Base-by-base conservation (phyloP, 495 filamentous ascomycete genomes). In the Lichina pygmaea region DNA sequence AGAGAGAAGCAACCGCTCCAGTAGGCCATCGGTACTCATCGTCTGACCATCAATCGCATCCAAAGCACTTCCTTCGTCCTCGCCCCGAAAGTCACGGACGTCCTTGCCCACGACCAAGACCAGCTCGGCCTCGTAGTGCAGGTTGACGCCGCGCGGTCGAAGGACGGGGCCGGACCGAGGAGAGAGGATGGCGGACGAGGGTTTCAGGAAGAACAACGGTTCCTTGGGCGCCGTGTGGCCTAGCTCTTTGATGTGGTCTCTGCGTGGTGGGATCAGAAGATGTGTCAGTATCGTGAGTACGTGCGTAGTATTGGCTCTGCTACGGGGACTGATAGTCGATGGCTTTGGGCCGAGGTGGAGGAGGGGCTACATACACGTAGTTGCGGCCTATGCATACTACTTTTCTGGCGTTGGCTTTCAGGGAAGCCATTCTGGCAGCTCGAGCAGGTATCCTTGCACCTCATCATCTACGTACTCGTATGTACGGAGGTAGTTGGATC, bases 141-240 rank as follows among this genome's bases (percentile, higher is more conserved):
- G 65, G 45, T 72, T 77, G 37, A 83, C 75, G 49, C 86, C 86
- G 48, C 61, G 66, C 13, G 89, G 89, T 37, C 75, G 72, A 45
- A 92, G 72, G 36, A 93, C 73, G n/a, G 85, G 79, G 6, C 91
- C 86, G 31, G 67, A 65, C 37, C 66, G 65, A 3, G 86, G 85
- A 12, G 75, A 66, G 1, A 93, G 70, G 50, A 99, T 76, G 13
- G 83, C 75, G 45, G 75, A 74, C 0, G 83, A 57, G 6, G 89
- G 91, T 68, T 99, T 99, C 49, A 93, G 71, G 72, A 99, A 99
- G 75, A 92, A 99, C 63, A 99, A 94, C 6, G 91, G 89, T 57
- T 91, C 80, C 58, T 81, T 83, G 46, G 89, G 85, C 41, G 71
- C 67, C 46, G 68, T 64, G 59, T 75, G 92, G 65, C 82, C 83